Conservation (phyloP, 2,329 filamentous ascomycete species). For the Arachnomyces sp. region DNA sequence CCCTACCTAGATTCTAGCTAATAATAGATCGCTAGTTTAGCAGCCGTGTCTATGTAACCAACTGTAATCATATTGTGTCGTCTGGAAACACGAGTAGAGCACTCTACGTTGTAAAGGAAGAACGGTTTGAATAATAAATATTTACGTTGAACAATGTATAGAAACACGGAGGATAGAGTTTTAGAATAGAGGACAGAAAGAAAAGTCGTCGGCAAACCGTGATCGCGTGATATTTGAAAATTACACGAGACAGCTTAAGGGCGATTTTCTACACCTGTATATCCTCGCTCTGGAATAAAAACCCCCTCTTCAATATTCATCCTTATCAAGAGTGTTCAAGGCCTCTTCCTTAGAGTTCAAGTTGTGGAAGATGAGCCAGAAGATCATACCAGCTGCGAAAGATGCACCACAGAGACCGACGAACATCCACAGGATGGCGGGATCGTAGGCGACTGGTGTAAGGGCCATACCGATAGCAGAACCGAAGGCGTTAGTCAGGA, state of each 20-base stretch:
- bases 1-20: slow-evolving; percentile 4
- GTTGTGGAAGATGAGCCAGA: slow-evolving; percentile 46
- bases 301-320: slow-evolving; percentile 15
- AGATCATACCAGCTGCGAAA: slow-evolving; percentile 43
- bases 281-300: neutral
- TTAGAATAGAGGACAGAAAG: neutral
- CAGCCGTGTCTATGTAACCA: neutral
- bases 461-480: slow-evolving; percentile 55
- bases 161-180: neutral
- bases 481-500: slow-evolving; percentile 53
- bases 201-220: neutral
- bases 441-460: slow-evolving; percentile 54
- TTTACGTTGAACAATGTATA: too few species aligned
- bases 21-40: neutral
- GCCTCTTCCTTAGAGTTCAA: slow-evolving; percentile 44
- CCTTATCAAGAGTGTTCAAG: slow-evolving; percentile 43
- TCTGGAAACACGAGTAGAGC: neutral
- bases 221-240: neutral
- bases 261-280: neutral
- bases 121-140: too few species aligned
- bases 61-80: neutral
- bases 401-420: slow-evolving; percentile 47
- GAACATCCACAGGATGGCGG: slow-evolving; percentile 61
- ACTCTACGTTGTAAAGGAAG: too few species aligned
- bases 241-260: neutral